These are phyloP conservation scores for Schwanniomyces yamadae DNA, from an alignment of 805 yeast genomes.

Conservation along the genomic window DNA sequence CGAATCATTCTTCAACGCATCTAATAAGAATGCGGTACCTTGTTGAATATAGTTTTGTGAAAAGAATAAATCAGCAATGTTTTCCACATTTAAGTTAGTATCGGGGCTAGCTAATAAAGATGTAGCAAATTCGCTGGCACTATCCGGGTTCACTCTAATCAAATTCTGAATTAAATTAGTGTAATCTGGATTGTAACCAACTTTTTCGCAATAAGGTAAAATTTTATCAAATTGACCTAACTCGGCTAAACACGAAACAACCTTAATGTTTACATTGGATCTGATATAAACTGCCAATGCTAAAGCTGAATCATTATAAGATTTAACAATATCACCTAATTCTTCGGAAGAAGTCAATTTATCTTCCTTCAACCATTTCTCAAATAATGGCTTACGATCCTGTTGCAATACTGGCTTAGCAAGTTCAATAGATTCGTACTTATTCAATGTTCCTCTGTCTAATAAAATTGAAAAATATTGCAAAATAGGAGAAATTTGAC, in stretches of 20 bases:
- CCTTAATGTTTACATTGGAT: conserved; percentile 81
- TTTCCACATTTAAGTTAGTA: conserved; percentile 70
- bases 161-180: conserved; percentile 86
- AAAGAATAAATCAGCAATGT: conserved; percentile 88
- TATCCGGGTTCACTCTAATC: conserved; percentile 92
- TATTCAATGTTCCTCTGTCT: conserved; percentile 90
- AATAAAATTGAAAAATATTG: conserved; percentile 88
- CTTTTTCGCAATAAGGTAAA: conserved; percentile 88
- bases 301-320: conserved; percentile 71
- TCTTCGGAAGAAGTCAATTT: conserved; percentile 95
- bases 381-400: conserved; percentile 88
- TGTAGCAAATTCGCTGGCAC: conserved; percentile 95
- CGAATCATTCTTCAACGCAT: conserved; percentile 88
- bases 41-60: conserved; percentile 94
- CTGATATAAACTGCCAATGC: conserved; percentile 90
- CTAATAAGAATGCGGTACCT: conserved; percentile 95
- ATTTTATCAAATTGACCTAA: conserved; percentile 96
- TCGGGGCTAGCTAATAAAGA: conserved; percentile 67
- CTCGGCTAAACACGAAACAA: conserved; percentile 89
- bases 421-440: conserved; percentile 89
- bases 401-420: conserved; percentile 95
- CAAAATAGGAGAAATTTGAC: conserved; percentile 90
- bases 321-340: conserved; percentile 92
- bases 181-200: conserved; percentile 85
- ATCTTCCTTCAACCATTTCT: conserved; percentile 95